phyloP scores from a whole-genome alignment of 257 asterid species.

The Nicotiana tomentosiformis region DNA sequence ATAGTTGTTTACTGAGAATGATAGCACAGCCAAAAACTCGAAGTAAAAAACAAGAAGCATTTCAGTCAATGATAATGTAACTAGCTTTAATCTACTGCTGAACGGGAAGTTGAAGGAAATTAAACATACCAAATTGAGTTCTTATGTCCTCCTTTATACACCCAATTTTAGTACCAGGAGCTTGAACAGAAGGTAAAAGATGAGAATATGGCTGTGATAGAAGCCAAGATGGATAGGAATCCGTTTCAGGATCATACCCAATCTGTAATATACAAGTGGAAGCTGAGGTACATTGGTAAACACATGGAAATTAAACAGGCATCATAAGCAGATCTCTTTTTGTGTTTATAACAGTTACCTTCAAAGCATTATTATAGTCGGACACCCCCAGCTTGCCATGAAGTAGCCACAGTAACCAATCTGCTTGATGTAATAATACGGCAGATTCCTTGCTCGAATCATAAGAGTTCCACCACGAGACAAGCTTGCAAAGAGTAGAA shows the following conservation, averaged over 20 bases:
- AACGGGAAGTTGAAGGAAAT: background rate
- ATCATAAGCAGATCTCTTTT: background rate
- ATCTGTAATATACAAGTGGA: conserved; percentile 35
- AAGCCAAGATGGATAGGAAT: conserved; percentile 77
- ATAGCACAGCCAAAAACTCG: background rate
- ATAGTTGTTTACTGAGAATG: background rate
- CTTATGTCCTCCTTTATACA: conserved; percentile 54
- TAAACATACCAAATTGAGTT: conserved; percentile 45
- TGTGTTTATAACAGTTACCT: conserved; percentile 31
- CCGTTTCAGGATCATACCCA: conserved; percentile 86
- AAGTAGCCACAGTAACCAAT: conserved; percentile 87
- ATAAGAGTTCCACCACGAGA: conserved; percentile 77
- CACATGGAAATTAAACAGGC: background rate
- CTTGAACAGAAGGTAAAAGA: conserved; percentile 57
- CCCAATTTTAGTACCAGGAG: conserved; percentile 79
- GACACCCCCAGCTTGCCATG: conserved; percentile 85
- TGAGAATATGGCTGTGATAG: conserved; percentile 63
- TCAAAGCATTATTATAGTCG: conserved; percentile 88
- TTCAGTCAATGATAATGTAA: background rate
- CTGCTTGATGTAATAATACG: conserved; percentile 81
- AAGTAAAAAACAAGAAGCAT: background rate
- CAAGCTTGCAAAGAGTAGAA: conserved; percentile 84
- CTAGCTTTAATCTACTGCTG: background rate
- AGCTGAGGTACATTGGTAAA: background rate
- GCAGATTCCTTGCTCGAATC: conserved; percentile 44